Conservation (phyloP, 441 rosid genomes). For the Croton laevigatus region DNA sequence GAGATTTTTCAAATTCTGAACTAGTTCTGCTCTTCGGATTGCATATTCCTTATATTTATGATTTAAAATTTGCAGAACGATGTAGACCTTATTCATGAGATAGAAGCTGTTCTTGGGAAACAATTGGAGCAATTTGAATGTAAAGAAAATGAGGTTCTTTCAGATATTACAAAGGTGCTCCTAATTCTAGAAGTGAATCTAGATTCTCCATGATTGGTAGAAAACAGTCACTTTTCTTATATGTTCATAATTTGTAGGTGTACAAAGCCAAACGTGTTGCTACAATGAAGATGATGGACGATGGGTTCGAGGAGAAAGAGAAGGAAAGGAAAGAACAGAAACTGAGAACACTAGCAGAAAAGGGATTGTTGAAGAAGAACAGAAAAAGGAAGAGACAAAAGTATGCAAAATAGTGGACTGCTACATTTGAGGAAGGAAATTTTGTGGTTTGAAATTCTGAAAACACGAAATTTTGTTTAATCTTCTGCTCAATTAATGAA, state of each 20-base stretch:
- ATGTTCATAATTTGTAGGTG: constrained; percentile 41
- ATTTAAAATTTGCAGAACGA: constrained; percentile 56
- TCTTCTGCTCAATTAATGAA: too few species aligned
- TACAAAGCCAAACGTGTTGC: constrained; percentile 85
- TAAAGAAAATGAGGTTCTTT: constrained; percentile 72
- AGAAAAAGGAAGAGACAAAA: constrained; percentile 35
- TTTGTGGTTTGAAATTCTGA: neutral
- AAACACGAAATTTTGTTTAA: neutral
- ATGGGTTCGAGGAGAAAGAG: constrained; percentile 78
- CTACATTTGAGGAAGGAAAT: neutral
- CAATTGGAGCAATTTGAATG: constrained; percentile 61
- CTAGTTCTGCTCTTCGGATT: neutral
- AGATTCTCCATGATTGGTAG: neutral
- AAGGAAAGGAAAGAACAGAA: constrained; percentile 68
- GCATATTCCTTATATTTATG: constrained; percentile 20
- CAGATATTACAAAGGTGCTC: constrained; percentile 59
- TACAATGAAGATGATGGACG: constrained; percentile 81
- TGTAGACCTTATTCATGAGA: constrained; percentile 34
- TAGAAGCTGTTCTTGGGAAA: constrained; percentile 69
- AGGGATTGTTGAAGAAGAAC: constrained; percentile 58
- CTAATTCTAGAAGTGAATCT: neutral
- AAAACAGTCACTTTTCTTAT: neutral
- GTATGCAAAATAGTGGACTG: neutral
- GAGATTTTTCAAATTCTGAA: neutral
- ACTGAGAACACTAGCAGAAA: constrained; percentile 51